Base-by-base conservation (phyloP, 768 basidiomycete species). In the Pleurotus tuoliensis region DNA sequence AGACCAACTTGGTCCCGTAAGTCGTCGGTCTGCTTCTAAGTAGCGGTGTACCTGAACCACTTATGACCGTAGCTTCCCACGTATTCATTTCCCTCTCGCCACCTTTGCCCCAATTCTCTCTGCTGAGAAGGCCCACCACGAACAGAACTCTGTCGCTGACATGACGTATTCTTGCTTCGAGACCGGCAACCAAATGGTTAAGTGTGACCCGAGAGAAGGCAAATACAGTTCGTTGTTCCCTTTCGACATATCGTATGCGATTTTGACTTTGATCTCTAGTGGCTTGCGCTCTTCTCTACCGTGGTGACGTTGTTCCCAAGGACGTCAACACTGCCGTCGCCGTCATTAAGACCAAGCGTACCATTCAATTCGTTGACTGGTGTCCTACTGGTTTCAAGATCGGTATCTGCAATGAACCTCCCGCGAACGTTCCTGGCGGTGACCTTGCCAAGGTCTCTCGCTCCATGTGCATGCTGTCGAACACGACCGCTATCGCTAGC, bases 161-260 rank as follows among this genome's bases (percentile, higher is more conserved):
- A 98, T 98, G 94, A 98, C 96, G 62, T 94, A 91, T 78, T 87
- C 94, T 51, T 98, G 94, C 81, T 98, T 98, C 75, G 96, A 98
- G 77, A 81, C 82, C 58, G 94, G 93, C 61, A 95, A 94, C 74
- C 96, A 98, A 76, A 94, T 98, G 94, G 94, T 81, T 58, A 84
- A 82, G 69, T 98, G 96, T 68, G 96, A 98, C 69, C 96, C 96
- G 63, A 88, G 88, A 67, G 92, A 97, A 68, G 96, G 96, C 71
- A 98, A 98, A 86, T 98, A 98, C 79, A 98, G 94, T 91, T 64
- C 51, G 88, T 80, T n/a, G 9, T 56, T 47, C 11, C 11, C 30
- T 45, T 16, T 40, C 18, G 37, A 4, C 46, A 50, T 48, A 9
- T n/a, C 4, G 16, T 44, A 39, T 46, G 24, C 18, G 58, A 40